phyloP scores from a whole-genome alignment of 164 flowering plant genomes.

The Stephania cephalantha region DNA sequence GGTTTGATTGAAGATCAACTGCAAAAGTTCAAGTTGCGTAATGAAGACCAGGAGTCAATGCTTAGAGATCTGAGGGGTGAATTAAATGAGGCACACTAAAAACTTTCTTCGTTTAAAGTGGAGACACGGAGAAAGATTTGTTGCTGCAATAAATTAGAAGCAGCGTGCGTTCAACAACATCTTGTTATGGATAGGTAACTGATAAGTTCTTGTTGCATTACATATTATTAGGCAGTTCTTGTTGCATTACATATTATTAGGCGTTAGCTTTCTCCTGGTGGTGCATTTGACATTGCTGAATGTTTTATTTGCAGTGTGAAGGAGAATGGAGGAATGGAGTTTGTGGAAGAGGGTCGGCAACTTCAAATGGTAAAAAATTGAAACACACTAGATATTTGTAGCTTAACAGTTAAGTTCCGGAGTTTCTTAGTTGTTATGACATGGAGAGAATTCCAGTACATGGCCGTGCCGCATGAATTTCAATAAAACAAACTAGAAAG shows the following conservation, averaged over 20 bases:
- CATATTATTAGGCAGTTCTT: not conserved
- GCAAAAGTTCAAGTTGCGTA: slow-evolving; percentile 49
- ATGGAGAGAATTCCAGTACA: not conserved
- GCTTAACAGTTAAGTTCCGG: not conserved
- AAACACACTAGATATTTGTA: not conserved
- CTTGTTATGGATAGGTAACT: slow-evolving; percentile 73
- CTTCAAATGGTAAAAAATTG: slow-evolving; percentile 39
- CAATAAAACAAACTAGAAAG: not conserved
- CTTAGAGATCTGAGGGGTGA: slow-evolving; percentile 38
- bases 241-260: not conserved
- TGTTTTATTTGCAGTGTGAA: slow-evolving; percentile 30
- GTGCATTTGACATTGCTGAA: not conserved
- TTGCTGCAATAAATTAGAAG: slow-evolving; percentile 62
- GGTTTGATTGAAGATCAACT: slow-evolving; percentile 52
- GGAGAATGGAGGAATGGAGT: slow-evolving; percentile 27
- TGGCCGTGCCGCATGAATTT: not conserved
- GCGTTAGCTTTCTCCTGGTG: not conserved
- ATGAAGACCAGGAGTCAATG: slow-evolving; percentile 62
- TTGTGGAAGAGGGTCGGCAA: slow-evolving; percentile 30
- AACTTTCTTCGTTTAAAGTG: slow-evolving; percentile 54
- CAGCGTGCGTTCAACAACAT: slow-evolving; percentile 72
- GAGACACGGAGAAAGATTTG: slow-evolving; percentile 57
- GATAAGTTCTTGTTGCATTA: not conserved
- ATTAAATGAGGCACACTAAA: slow-evolving; percentile 47
- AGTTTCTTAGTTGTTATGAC: not conserved